A percentile compares a stretch with the other conserved stretches of the same genome.
phyloP scores from a whole-genome alignment of 441 rosid species.

The Daphne laureola region DNA sequence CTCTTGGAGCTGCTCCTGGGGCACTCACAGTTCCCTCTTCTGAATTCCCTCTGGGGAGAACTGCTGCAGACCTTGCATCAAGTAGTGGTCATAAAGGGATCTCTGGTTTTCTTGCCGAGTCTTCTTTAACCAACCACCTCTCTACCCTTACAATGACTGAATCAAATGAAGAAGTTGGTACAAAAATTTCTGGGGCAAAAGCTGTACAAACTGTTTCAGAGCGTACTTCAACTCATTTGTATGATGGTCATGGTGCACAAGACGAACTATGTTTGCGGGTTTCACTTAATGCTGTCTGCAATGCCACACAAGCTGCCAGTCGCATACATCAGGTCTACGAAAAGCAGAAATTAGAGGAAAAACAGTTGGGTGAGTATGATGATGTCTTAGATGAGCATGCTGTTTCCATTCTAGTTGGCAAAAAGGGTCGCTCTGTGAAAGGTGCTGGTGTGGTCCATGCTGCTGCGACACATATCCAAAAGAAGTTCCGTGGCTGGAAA shows the following conservation, averaged over 20 bases:
- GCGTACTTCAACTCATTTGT: slow-evolving; percentile 46
- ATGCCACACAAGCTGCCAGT: slow-evolving; percentile 94
- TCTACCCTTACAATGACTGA: slow-evolving; percentile 49
- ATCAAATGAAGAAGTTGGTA: slow-evolving; percentile 26
- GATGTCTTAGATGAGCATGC: slow-evolving; percentile 50
- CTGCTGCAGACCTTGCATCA: slow-evolving; percentile 91
- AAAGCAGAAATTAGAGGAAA: slow-evolving; percentile 82
- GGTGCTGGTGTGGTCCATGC: slow-evolving; percentile 41
- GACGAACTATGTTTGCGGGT: slow-evolving; percentile 69
- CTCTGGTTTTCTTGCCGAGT: slow-evolving; percentile 93
- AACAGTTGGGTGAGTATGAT: slow-evolving; percentile 43
- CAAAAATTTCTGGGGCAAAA: slow-evolving; percentile 29
- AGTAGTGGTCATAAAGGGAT: slow-evolving; percentile 85
- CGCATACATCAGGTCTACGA: slow-evolving; percentile 86
- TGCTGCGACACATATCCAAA: slow-evolving; percentile 84
- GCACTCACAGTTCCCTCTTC: slow-evolving; percentile 79
- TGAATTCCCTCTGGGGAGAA: slow-evolving; percentile 61
- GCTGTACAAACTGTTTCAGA: slow-evolving; percentile 71
- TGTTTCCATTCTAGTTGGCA: slow-evolving; percentile 48
- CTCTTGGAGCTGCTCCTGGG: slow-evolving; percentile 75
- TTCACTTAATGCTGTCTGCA: slow-evolving; percentile 77
- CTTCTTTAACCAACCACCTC: slow-evolving; percentile 59
- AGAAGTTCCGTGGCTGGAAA: slow-evolving; percentile 89
- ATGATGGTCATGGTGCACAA: slow-evolving; percentile 39
- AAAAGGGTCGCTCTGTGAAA: slow-evolving; percentile 35